phyloP scores from a whole-genome alignment of 352 stramenopile species.

The Pythium utonaiense region DNA sequence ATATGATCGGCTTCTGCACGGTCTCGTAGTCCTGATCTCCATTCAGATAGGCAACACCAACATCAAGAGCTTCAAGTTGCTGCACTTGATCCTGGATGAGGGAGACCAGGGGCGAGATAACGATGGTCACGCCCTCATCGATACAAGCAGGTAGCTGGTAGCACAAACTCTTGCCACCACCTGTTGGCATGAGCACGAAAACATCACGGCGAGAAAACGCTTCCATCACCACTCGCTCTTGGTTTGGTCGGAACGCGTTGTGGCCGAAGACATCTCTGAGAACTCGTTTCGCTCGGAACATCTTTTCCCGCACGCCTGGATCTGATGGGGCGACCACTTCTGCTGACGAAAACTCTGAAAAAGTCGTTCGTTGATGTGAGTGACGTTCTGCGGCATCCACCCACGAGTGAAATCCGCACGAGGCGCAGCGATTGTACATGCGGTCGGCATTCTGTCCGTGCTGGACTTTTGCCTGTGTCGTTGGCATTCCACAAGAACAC shows the following conservation, averaged over 20 bases:
- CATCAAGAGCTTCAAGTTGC: slow-evolving; percentile 90
- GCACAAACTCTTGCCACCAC: slow-evolving; percentile 97
- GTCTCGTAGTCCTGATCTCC: slow-evolving; percentile 87
- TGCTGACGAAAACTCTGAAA: slow-evolving; percentile 12
- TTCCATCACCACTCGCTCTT: slow-evolving; percentile 93
- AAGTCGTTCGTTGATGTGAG: neutral
- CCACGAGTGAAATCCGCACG: slow-evolving; percentile 79
- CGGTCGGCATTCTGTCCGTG: slow-evolving; percentile 63
- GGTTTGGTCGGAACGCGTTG: slow-evolving; percentile 92
- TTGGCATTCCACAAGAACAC: slow-evolving; percentile 66
- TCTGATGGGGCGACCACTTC: slow-evolving; percentile 25
- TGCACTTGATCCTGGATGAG: slow-evolving; percentile 99
- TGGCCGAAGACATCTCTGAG: slow-evolving; percentile 94
- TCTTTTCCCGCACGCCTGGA: slow-evolving; percentile 54
- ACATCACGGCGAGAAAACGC: slow-evolving; percentile 92
- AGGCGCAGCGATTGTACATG: slow-evolving; percentile 66
- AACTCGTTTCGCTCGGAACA: slow-evolving; percentile 65
- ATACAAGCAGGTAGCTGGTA: slow-evolving; percentile 94
- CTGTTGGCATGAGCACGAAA: slow-evolving; percentile 99
- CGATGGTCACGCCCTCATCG: slow-evolving; percentile 92
- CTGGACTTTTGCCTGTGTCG: slow-evolving; percentile 53
- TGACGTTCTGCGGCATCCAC: slow-evolving; percentile 26
- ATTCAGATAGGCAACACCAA: slow-evolving; percentile 86
- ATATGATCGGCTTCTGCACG: slow-evolving; percentile 84
- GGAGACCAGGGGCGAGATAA: slow-evolving; percentile 98